These are phyloP conservation scores for Suhomyces yuchorum DNA, from an alignment of 1,139 yeast species.

Conservation along the genomic window DNA sequence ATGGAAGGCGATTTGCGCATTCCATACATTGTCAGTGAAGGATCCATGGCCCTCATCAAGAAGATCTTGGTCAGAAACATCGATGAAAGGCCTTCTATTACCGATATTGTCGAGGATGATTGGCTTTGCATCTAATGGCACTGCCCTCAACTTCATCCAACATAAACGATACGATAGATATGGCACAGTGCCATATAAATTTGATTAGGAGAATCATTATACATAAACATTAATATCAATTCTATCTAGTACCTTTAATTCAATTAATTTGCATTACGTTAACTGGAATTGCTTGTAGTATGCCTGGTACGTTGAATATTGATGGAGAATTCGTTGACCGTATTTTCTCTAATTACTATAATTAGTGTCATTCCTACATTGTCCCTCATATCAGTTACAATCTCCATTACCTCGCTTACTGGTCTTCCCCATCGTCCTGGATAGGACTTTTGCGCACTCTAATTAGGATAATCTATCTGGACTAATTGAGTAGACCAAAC, in stretches of 20 bases:
- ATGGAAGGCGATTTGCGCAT: conserved; percentile 83
- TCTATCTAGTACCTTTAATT: neutral
- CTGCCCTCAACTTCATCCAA: no score
- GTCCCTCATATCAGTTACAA: no score
- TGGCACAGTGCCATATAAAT: neutral
- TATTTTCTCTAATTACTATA: no score
- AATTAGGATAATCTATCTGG: neutral
- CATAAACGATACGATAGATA: neutral
- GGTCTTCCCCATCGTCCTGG: neutral
- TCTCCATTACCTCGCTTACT: no score
- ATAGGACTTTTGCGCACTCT: neutral
- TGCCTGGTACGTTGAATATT: no score
- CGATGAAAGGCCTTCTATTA: conserved; percentile 67
- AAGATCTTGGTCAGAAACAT: conserved; percentile 68
- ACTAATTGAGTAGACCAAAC: neutral
- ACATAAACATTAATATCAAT: neutral
- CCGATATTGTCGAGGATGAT: conserved; percentile 62
- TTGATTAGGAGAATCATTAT: neutral
- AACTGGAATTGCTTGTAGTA: no score
- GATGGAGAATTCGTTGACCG: no score
- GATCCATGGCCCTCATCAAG: conserved; percentile 59
- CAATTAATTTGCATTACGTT: neutral
- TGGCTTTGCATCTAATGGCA: conserved; percentile 54
- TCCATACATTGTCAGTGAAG: conserved; percentile 62
- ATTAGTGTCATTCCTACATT: no score